Evolutionary conservation across 441 rosid species (phyloP).

Genomic region (Arabidopsis hybrid): DNA sequence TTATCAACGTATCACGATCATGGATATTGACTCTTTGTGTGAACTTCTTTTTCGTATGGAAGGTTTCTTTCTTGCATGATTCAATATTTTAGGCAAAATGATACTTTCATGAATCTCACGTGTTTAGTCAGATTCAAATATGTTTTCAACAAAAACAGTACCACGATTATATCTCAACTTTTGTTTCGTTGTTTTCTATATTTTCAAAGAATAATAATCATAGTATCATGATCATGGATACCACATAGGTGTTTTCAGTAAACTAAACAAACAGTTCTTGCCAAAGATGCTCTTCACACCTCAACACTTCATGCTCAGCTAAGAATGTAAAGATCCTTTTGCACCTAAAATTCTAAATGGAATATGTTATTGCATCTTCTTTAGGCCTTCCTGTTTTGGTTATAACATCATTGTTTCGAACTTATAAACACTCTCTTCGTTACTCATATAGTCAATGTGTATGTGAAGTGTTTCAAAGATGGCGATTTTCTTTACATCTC

Average conservation of each 20-base stretch:
- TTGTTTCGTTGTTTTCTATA: background rate
- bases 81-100: background rate
- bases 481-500: background rate
- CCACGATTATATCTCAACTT: background rate
- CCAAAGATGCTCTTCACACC: background rate
- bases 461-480: constrained; percentile 1
- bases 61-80: constrained; percentile 14
- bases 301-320: background rate
- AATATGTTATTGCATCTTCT: background rate
- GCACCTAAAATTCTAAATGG: background rate
- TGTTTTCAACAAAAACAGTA: constrained; percentile 22
- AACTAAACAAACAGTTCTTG: background rate
- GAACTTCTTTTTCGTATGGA: constrained; percentile 11
- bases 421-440: background rate
- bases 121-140: constrained; percentile 1
- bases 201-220: background rate
- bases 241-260: background rate
- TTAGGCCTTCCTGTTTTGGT: background rate
- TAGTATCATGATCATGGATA: background rate
- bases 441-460: background rate
- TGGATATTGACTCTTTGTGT: constrained; percentile 1
- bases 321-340: background rate
- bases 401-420: background rate
- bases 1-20: background rate
- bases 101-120: background rate